Evolutionary conservation across 306 rosid species (phyloP).

Genomic region (Sesbania bispinosa): DNA sequence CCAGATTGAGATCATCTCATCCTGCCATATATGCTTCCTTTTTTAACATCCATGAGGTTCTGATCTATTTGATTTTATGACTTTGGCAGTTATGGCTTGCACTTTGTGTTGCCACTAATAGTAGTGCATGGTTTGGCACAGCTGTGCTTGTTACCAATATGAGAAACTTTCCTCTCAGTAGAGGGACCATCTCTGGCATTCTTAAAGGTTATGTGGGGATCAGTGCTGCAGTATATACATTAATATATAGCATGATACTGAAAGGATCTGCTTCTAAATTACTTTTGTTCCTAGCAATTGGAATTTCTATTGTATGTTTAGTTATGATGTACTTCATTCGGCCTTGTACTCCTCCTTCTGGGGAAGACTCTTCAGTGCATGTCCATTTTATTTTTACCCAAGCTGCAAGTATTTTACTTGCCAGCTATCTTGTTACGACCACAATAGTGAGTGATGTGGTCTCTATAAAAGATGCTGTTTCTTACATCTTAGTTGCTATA

Average conservation of each 20-base stretch:
- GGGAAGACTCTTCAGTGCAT: slow-evolving; percentile 76
- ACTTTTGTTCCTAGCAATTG: slow-evolving; percentile 60
- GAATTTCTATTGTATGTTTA: slow-evolving; percentile 54
- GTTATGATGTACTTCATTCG: slow-evolving; percentile 68
- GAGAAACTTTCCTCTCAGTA: slow-evolving; percentile 90
- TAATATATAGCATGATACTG: slow-evolving; percentile 51
- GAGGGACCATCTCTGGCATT: slow-evolving; percentile 84
- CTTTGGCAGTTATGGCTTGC: slow-evolving; percentile 65
- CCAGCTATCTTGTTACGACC: slow-evolving; percentile 52
- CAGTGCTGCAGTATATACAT: slow-evolving; percentile 77
- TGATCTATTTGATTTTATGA: slow-evolving; percentile 13
- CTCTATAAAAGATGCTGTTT: slow-evolving; percentile 41
- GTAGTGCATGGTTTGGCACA: slow-evolving; percentile 77
- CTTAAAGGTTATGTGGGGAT: slow-evolving; percentile 84
- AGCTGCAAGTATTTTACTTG: slow-evolving; percentile 70
- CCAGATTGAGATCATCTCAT: background rate
- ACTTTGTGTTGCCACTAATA: slow-evolving; percentile 60
- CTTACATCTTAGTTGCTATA: slow-evolving; percentile 56
- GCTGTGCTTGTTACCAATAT: slow-evolving; percentile 85
- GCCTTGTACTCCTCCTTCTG: slow-evolving; percentile 80
- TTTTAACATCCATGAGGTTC: slow-evolving; percentile 2
- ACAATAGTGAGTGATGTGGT: slow-evolving; percentile 39
- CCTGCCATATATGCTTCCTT: slow-evolving; percentile 1
- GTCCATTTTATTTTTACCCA: slow-evolving; percentile 65
- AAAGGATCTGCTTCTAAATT: slow-evolving; percentile 52